Percentiles rank a stretch among this genome's conserved stretches.
Conservation (phyloP, 306 rosid species). For the Pyrus bretschneideri region DNA sequence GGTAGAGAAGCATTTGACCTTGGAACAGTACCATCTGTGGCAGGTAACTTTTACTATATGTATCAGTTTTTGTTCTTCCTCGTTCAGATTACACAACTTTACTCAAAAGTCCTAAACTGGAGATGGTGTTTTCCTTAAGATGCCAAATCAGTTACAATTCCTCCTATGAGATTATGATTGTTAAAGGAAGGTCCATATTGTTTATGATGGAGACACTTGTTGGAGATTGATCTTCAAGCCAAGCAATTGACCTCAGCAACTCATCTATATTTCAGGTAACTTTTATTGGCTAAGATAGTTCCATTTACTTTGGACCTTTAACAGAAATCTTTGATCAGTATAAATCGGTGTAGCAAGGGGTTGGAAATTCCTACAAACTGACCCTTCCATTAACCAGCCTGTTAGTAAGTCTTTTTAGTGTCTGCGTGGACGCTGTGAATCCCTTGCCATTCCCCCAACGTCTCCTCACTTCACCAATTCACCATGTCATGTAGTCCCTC, state of each 20-base stretch:
- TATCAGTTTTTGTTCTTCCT: background rate
- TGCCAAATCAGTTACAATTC: background rate
- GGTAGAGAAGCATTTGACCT: background rate
- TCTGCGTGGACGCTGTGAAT: too few relatives aligned
- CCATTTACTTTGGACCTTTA: too few relatives aligned
- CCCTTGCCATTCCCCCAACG: too few relatives aligned
- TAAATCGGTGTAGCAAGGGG: too few relatives aligned
- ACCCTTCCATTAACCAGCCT: too few relatives aligned
- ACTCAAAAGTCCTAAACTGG: background rate
- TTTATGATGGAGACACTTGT: background rate
- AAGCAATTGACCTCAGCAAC: background rate
- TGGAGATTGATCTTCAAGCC: background rate
- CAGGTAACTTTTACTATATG: background rate
- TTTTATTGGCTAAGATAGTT: too few relatives aligned
- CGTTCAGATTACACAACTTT: background rate
- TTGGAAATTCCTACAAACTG: too few relatives aligned
- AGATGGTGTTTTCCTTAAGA: background rate
- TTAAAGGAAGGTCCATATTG: background rate
- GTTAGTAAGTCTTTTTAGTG: too few relatives aligned
- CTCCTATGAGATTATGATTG: background rate
- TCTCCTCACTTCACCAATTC: too few relatives aligned
- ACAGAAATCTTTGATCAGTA: too few relatives aligned
- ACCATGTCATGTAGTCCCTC: too few relatives aligned
- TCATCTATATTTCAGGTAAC: too few relatives aligned
- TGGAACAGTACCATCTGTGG: background rate